These are phyloP conservation scores for Aureobasidium subglaciale DNA, from an alignment of 2,329 filamentous ascomycete genomes.

Conservation along the genomic window DNA sequence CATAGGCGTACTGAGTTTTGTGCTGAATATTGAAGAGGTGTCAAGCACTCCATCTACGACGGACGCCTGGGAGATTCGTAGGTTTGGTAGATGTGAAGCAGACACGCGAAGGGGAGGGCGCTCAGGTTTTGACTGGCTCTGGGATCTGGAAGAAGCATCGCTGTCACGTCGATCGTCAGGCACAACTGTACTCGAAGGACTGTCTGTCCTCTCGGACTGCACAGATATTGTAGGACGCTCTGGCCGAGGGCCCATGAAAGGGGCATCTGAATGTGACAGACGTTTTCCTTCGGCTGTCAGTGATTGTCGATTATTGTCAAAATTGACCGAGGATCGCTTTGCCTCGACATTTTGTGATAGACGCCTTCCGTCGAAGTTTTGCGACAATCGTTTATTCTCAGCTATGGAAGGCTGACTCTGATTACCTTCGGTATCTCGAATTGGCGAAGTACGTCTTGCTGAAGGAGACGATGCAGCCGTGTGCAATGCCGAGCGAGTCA, in stretches of 20 bases:
- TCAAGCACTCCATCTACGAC: constrained; percentile 25
- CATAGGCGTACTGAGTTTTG: constrained; percentile 1
- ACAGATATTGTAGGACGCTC: not conserved
- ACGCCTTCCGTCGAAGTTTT: not conserved
- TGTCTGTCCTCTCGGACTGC: not conserved
- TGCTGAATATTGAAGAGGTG: not conserved
- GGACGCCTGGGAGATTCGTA: constrained; percentile 38
- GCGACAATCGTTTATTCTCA: constrained; percentile 1
- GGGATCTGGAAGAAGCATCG: not conserved
- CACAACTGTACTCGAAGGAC: not conserved
- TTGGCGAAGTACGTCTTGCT: not conserved
- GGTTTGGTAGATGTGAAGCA: constrained; percentile 42
- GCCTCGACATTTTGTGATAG: not conserved
- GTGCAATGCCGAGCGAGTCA: constrained; percentile 7
- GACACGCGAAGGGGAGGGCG: constrained; percentile 35
- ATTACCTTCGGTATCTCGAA: not conserved
- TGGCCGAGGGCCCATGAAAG: constrained; percentile 7
- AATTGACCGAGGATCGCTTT: not conserved
- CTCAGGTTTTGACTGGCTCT: not conserved
- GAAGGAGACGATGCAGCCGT: constrained; percentile 12
- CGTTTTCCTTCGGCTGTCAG: constrained; percentile 1
- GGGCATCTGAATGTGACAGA: constrained; percentile 13
- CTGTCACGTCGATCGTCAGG: not conserved
- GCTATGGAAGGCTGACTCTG: not conserved
- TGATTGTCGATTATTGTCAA: not conserved